Base-by-base conservation (phyloP, 2,329 filamentous ascomycete species). In the Xylaria sp. region DNA sequence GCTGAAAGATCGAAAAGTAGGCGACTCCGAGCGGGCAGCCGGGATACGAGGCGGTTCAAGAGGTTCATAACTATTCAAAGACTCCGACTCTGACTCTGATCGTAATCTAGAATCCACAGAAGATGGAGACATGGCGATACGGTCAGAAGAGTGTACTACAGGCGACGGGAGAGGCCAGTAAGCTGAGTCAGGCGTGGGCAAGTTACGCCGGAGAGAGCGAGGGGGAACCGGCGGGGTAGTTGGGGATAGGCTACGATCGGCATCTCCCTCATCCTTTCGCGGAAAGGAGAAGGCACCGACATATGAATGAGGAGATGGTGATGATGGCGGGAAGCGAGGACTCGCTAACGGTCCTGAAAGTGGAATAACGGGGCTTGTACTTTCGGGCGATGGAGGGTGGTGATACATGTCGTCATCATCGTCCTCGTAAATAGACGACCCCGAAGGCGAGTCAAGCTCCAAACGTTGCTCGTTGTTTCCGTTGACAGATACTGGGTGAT, bases 281-380 rank as follows among this genome's bases (percentile, higher is more conserved):
- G 69, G 67, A 17, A 63, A 68, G 32, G 30, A 39, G 45, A 61
- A 68, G 47, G 30, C 47, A 12, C 39, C 48, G 9, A 61, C 60
- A 50, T 54, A 39, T 2, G 69, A 64, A 30, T 34, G 39, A 14
- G 54, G 50, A 34, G 54, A 67, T 12, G 69, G 66, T 24, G 61
- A 66, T 2, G 57, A 54, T 12, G 69, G 70, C 17, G 69, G 64
- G 66, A 74, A 73, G 27, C 69, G 66, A 17, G 72, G 72, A 62
- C 72, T 74, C 14, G 74, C 75, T 1, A 77, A 66, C 2, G 74
- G 76, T 0, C 76, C 76, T 12, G 72, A 72, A 3, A 73, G 70
- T 2, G 76, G 76, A 27, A 77, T 68, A 19, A 77, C 63, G 3
- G 70, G 70, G 39, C 76, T 76, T 17, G 70, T 69, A 34, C 74